Evolutionary conservation across 306 rosid species (phyloP), one percentile per base, ranked within the genome.

Genomic region (Rosa rugosa): DNA sequence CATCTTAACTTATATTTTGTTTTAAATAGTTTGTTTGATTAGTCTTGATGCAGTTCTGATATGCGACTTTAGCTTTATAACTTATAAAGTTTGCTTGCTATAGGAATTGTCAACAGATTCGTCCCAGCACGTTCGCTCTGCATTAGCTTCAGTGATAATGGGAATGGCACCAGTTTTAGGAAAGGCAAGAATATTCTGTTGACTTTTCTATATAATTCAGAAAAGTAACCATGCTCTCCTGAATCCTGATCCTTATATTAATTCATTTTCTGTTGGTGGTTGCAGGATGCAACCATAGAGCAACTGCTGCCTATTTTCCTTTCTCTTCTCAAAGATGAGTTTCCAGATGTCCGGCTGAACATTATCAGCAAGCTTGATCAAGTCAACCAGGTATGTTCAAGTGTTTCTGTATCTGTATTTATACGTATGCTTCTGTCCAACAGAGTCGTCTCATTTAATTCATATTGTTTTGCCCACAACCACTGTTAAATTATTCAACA

Each of bases 331-430:
- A 96, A 91, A 87, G 99, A 96, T 80, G 98, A 96, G 83, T 96
- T 96, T 81, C 99, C 99, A 50, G 99, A 96, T 83, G 99, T 96
- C 71, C 94, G 99, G 69, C 85, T 96, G 68, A 96, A 91, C 85
- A 93, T 96, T 69, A 96, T 96, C 83, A 96, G 99, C 92, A 96
- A 96, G 86, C 98, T 96, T 69, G 99, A 96, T 86, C 99, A 96
- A 96, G 99, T 96, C 78, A 96, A 96, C 80, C 96, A 96, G 99
- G 99, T 93, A 80, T 83, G 76, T 69, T 56, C 25, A 3, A 31
- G 72, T 49, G 69, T 82, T 79, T 51, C 63, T 47, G 12, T 64
- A 65, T 53, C 71, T 31, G 22, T 36, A 20, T 63, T 5, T 38
- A 4, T 73, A 6, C 45, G 41, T 25, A 70, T 82, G 57, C 16